Percentiles rank a stretch among this genome's conserved stretches.
Evolutionary conservation across 768 basidiomycete genomes (phyloP).

Genomic region (Naematelia encephala): DNA sequence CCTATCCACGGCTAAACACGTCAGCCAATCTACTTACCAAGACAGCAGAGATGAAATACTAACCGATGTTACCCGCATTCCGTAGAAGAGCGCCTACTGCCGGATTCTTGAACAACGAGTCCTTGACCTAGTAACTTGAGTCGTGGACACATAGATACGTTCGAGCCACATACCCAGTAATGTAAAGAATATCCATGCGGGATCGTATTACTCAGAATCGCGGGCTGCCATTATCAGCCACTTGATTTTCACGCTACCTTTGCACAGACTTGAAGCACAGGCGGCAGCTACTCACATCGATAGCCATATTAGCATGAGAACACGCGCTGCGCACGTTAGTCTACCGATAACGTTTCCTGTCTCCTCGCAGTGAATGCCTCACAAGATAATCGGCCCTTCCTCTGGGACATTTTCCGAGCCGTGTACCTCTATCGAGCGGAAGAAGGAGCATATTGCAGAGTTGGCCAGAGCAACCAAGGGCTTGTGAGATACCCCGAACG

Average conservation of each 20-base stretch:
- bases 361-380: not conserved
- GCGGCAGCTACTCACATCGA: conserved; percentile 61
- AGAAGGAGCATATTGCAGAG: conserved; percentile 79
- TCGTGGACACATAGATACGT: not conserved
- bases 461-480: conserved; percentile 68
- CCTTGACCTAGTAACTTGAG: conserved; percentile 67
- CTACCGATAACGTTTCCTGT: not conserved
- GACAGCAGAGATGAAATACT: too few relatives aligned
- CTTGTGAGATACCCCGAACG: conserved; percentile 60
- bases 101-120: conserved; percentile 79
- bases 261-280: too few relatives aligned
- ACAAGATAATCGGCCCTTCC: conserved; percentile 91
- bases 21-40: conserved; percentile 21
- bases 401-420: conserved; percentile 82
- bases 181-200: conserved; percentile 78
- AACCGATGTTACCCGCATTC: conserved; percentile 82
- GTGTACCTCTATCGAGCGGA: conserved; percentile 78
- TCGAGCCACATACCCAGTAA: conserved; percentile 50
- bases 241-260: not conserved
- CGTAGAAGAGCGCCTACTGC: conserved; percentile 68
- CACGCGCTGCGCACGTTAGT: conserved; percentile 58
- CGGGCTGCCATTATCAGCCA: conserved; percentile 24
- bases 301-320: conserved; percentile 93
- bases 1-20: conserved; percentile 71
- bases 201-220: conserved; percentile 66